A percentile compares a stretch with the other conserved stretches of the same genome.
Conservation (phyloP, 140 eudicot species). For the Ambrosia hybrid region DNA sequence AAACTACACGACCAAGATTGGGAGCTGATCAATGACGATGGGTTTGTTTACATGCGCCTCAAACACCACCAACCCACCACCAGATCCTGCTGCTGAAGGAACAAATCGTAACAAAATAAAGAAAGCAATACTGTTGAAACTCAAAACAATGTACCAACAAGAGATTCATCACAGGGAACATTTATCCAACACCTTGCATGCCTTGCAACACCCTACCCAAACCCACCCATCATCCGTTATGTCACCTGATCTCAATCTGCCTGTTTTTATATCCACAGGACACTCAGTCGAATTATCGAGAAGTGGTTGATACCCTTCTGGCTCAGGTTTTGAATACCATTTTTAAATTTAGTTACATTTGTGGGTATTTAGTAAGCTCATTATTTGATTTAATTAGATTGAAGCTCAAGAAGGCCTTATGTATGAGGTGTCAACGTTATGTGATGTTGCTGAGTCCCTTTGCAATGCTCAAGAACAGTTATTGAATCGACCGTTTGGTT, state of each 20-base stretch:
- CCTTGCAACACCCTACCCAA: neutral
- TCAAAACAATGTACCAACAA: conserved; percentile 45
- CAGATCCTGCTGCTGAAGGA: conserved; percentile 56
- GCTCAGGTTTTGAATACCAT: conserved; percentile 32
- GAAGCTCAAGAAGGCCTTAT: conserved; percentile 63
- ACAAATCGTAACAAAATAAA: conserved; percentile 41
- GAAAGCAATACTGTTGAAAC: conserved; percentile 44
- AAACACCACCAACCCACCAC: conserved; percentile 36
- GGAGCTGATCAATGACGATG: conserved; percentile 73
- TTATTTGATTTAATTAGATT: conserved; percentile 35
- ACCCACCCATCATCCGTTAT: conserved; percentile 4
- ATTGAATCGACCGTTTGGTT: conserved; percentile 36
- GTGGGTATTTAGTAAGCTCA: neutral
- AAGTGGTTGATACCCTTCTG: conserved; percentile 39
- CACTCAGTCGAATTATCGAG: conserved; percentile 17
- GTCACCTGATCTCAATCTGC: neutral
- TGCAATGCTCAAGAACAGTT: conserved; percentile 56
- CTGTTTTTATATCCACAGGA: neutral
- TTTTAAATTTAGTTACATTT: neutral
- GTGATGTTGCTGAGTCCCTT: conserved; percentile 61
- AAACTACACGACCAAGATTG: conserved; percentile 45
- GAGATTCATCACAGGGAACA: conserved; percentile 65
- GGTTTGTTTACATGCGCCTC: conserved; percentile 62
- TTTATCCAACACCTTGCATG: conserved; percentile 64
- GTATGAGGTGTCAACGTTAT: conserved; percentile 39